These are phyloP conservation scores for Glycine tomentella DNA, from an alignment of 306 rosid species.

Conservation along the genomic window DNA sequence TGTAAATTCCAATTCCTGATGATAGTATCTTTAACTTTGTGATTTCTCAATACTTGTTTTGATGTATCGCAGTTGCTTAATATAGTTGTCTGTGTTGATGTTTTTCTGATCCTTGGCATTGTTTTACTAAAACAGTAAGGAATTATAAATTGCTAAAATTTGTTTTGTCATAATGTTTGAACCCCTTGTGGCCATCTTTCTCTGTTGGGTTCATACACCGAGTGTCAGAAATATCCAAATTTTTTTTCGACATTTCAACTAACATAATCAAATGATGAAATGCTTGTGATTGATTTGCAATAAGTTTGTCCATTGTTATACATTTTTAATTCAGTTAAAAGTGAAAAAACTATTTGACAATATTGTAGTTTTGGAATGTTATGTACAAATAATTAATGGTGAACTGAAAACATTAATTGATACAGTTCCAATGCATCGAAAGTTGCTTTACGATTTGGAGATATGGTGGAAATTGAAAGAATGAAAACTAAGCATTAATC, in stretches of 20 bases:
- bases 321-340: slow-evolving; percentile 6
- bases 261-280: slow-evolving; percentile 5
- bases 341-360: not conserved
- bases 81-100: no score
- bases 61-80: not conserved
- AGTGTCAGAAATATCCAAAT: slow-evolving; percentile 2
- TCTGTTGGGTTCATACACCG: not conserved
- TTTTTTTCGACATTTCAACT: not conserved
- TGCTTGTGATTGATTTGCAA: slow-evolving; percentile 9
- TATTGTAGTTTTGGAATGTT: not conserved
- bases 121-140: not conserved
- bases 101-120: no score
- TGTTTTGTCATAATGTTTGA: slow-evolving; percentile 27
- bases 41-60: slow-evolving; percentile 9
- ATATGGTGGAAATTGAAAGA: slow-evolving; percentile 12
- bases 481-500: not conserved
- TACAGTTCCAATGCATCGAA: slow-evolving; percentile 1
- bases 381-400: not conserved
- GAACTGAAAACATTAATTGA: slow-evolving; percentile 11
- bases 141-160: slow-evolving; percentile 23
- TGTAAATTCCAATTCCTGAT: slow-evolving; percentile 66
- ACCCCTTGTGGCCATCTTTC: not conserved
- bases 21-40: no score
- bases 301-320: not conserved
- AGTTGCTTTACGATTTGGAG: slow-evolving; percentile 15